Evolutionary conservation across 2,329 filamentous ascomycete species (phyloP).

Genomic region (Fusarium nisikadoi): DNA sequence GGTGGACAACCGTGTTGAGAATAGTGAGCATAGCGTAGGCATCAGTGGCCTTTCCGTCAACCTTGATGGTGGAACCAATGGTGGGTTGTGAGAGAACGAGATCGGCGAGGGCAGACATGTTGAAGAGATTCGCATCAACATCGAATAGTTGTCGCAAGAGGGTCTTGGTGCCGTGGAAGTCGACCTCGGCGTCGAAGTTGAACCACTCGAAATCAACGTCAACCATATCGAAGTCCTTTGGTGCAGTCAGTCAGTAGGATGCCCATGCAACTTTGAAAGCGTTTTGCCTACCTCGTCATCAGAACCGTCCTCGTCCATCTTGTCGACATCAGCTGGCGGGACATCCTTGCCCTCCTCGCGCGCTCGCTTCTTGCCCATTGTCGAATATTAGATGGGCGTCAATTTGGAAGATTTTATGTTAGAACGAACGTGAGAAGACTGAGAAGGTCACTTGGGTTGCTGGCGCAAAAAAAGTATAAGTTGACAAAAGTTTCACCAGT

Average conservation of each 20-base stretch:
- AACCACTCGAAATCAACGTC: conserved; percentile 99
- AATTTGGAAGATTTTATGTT: background rate
- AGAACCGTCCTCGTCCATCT: conserved; percentile 63
- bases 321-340: conserved; percentile 54
- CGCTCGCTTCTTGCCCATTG: conserved; percentile 63
- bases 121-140: conserved; percentile 84
- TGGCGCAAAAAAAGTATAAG: background rate
- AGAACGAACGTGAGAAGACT: background rate
- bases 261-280: conserved; percentile 16
- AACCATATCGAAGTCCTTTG: conserved; percentile 88
- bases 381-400: conserved; percentile 11
- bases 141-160: conserved; percentile 93
- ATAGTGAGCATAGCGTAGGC: conserved; percentile 93
- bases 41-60: conserved; percentile 93
- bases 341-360: conserved; percentile 60
- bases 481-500: conserved; percentile 13
- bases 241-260: conserved; percentile 19
- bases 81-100: conserved; percentile 87
- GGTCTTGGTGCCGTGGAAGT: conserved; percentile 94
- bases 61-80: conserved; percentile 94
- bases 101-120: conserved; percentile 87
- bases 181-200: conserved; percentile 87
- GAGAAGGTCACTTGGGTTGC: background rate
- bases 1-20: conserved; percentile 83
- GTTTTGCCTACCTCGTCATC: conserved; percentile 62